A percentile compares a stretch with the other conserved stretches of the same genome.
These are phyloP conservation scores for Blastobotrys peoriensis DNA, from an alignment of 805 yeast genomes.

Conservation along the genomic window DNA sequence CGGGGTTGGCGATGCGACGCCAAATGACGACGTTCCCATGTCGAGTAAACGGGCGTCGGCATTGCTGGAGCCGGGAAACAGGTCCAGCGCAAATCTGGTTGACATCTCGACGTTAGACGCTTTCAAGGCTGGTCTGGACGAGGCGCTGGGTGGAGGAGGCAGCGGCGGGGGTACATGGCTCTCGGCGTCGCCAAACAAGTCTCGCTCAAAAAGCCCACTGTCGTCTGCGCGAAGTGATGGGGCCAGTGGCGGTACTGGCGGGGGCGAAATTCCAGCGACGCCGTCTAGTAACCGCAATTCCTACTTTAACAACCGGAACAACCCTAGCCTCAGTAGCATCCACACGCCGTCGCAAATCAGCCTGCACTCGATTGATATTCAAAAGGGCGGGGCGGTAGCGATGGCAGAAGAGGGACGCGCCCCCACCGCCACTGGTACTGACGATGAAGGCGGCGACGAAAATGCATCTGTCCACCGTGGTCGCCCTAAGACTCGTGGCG, in stretches of 20 bases:
- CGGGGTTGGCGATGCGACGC: background rate
- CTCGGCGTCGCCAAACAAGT: slow-evolving; percentile 1
- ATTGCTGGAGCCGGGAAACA: background rate
- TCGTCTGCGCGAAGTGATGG: background rate
- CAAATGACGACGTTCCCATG: background rate
- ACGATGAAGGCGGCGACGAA: background rate
- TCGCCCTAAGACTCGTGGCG: background rate
- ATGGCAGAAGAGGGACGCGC: slow-evolving; percentile 3
- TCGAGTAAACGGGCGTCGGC: background rate
- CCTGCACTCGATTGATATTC: background rate
- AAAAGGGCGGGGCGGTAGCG: background rate
- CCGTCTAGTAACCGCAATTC: background rate
- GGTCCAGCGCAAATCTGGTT: background rate
- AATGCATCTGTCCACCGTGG: background rate
- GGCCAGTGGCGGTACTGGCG: background rate
- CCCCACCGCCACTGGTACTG: background rate
- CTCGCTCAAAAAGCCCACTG: background rate
- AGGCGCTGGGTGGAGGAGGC: slow-evolving; percentile 21
- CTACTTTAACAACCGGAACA: background rate
- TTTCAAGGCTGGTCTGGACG: slow-evolving; percentile 14
- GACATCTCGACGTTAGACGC: slow-evolving; percentile 4
- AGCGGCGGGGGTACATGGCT: slow-evolving; percentile 18
- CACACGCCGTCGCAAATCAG: background rate
- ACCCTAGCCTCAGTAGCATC: background rate
- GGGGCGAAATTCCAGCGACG: too few species aligned